These are phyloP conservation scores for Rosa persica DNA, from an alignment of 306 rosid species.

Conservation along the genomic window DNA sequence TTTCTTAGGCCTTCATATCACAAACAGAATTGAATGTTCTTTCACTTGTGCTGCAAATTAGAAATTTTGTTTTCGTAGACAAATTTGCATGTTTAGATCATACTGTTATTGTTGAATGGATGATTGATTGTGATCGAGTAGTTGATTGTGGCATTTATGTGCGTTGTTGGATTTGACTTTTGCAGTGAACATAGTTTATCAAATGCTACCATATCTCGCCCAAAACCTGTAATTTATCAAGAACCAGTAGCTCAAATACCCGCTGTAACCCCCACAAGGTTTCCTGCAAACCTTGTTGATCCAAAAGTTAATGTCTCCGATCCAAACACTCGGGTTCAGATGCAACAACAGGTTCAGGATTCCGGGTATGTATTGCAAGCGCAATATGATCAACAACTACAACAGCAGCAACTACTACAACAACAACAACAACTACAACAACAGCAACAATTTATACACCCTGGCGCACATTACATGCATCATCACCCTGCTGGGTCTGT, in stretches of 20 bases:
- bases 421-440: slow-evolving; percentile 34
- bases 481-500: slow-evolving; percentile 55
- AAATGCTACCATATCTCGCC: slow-evolving; percentile 64
- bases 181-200: slow-evolving; percentile 76
- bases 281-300: slow-evolving; percentile 58
- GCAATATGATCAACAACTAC: slow-evolving; percentile 66
- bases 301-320: slow-evolving; percentile 57
- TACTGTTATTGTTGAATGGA: not conserved
- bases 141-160: slow-evolving; percentile 34
- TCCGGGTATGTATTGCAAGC: slow-evolving; percentile 69
- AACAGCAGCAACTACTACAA: slow-evolving; percentile 15
- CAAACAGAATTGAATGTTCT: no score
- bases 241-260: slow-evolving; percentile 63
- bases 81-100: not conserved
- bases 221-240: slow-evolving; percentile 70
- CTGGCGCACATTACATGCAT: slow-evolving; percentile 73
- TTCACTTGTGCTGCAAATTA: not conserved
- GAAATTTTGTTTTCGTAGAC: not conserved
- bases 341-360: slow-evolving; percentile 75
- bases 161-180: slow-evolving; percentile 28
- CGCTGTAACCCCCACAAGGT: slow-evolving; percentile 55
- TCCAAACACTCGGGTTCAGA: slow-evolving; percentile 56
- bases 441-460: slow-evolving; percentile 55
- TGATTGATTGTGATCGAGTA: slow-evolving; percentile 21
- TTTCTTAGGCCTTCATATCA: no score